These are phyloP conservation scores for Ascochyta clinopodiicola DNA, from an alignment of 2,329 filamentous ascomycete species.

Conservation along the genomic window DNA sequence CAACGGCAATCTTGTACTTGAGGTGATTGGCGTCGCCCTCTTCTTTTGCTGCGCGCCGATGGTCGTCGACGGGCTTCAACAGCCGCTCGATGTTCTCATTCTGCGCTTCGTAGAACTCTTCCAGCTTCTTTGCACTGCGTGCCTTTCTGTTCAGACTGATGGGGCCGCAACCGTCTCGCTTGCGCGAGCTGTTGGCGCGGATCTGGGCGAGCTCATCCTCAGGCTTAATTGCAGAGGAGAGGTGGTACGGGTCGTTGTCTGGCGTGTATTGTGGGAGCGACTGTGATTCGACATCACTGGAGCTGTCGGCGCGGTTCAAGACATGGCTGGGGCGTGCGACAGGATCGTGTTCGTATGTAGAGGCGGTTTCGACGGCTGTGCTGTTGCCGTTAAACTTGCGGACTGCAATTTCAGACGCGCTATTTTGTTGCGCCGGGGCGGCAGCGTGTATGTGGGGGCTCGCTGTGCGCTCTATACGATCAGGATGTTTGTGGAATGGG, in stretches of 20 bases:
- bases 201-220: constrained; percentile 77
- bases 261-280: constrained; percentile 64
- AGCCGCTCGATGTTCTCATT: constrained; percentile 93
- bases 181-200: constrained; percentile 79
- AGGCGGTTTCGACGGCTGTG: constrained; percentile 49
- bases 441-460: constrained; percentile 39
- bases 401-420: constrained; percentile 18
- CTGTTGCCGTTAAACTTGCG: constrained; percentile 44
- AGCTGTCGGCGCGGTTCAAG: constrained; percentile 27
- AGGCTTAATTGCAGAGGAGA: constrained; percentile 79
- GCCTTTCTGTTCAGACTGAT: constrained; percentile 52
- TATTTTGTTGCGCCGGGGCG: constrained; percentile 23
- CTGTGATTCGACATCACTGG: constrained; percentile 52
- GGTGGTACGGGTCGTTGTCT: constrained; percentile 80
- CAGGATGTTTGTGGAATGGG: constrained; percentile 48
- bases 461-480: constrained; percentile 36
- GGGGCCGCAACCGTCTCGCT: constrained; percentile 65
- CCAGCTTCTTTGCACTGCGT: constrained; percentile 64
- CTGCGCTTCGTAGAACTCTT: constrained; percentile 86
- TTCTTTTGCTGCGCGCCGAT: constrained; percentile 80
- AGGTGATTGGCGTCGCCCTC: constrained; percentile 82
- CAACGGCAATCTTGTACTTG: constrained; percentile 72
- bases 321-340: constrained; percentile 45
- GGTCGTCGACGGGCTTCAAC: constrained; percentile 91
- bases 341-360: constrained; percentile 41